Base-by-base conservation (phyloP, 78 protist species). In the Dictyostelium capitatum region DNA sequence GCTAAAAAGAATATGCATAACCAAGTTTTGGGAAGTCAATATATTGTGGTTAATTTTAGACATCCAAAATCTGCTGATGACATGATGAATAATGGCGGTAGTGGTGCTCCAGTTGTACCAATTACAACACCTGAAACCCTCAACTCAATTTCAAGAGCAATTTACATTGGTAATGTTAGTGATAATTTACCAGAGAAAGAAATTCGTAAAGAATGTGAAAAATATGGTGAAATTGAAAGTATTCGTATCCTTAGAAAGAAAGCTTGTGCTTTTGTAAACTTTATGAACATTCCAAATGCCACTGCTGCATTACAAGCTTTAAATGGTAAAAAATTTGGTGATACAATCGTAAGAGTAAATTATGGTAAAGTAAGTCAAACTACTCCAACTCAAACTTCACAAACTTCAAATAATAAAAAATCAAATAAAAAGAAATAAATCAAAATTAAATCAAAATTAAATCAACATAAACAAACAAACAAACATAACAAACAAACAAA, bases 221-320 rank as follows among this genome's bases (percentile, higher is more conserved):
- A 70, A 41, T 94, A 89, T 59, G 96, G 96, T 50, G 95, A 94
- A 47, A 94, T 94, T 62, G 96, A 94, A 77, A 70, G 84, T 7
- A 81, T 94, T 37, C 80, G 90, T 50, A 64, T 84, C 9, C 81
- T 94, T 1, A 10, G 89, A 19, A 77, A 89, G 43, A 94, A 93
- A 67, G 92, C 89, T 12, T 94, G 96, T 56, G 96, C 96, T n/a
- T 94, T 94, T 69, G 96, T 94, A 11, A 94, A 94, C 89, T 94
- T 81, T 79, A 80, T 87, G 83, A 83, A 73, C 51, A 79, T 79
- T 32, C 73, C 82, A 70, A 53, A 73, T 74, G 95, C 95, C 17
- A 91, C 90, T 14, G 82, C 73, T 28, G 95, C 95, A 19, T 56
- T 82, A 1, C 81, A 83, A 41, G 73, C 89, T 69, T 41, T 91